These are phyloP conservation scores for Larix sibirica DNA, from an alignment of 83 land plant genomes.

Conservation along the genomic window DNA sequence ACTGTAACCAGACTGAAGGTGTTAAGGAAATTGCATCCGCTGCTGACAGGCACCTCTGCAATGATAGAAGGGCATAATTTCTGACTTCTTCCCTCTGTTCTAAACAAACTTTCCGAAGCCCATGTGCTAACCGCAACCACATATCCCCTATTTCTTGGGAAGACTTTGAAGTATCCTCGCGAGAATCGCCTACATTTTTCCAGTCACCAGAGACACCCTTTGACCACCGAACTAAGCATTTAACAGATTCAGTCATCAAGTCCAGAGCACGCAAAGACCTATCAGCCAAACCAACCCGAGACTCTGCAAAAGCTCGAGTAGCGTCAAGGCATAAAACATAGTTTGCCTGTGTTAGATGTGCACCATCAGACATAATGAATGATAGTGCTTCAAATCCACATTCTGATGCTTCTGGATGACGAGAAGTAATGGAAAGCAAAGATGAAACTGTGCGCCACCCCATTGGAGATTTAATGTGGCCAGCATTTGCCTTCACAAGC, in stretches of 20 bases:
- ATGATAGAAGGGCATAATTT: conserved; percentile 79
- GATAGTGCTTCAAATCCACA: conserved; percentile 87
- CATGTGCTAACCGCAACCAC: conserved; percentile 93
- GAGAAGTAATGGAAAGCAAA: conserved; percentile 85
- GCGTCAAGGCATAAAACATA: conserved; percentile 86
- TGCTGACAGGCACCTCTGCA: conserved; percentile 74
- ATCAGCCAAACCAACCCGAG: conserved; percentile 92
- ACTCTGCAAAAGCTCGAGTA: conserved; percentile 92
- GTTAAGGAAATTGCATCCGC: conserved; percentile 69
- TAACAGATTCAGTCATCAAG: conserved; percentile 81
- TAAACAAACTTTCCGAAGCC: conserved; percentile 75
- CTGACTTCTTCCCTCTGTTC: conserved; percentile 98
- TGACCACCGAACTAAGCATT: conserved; percentile 70
- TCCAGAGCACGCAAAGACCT: conserved; percentile 87
- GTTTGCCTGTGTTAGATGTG: conserved; percentile 84
- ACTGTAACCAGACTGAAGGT: conserved; percentile 72
- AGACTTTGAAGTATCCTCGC: conserved; percentile 37
- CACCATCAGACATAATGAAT: conserved; percentile 93
- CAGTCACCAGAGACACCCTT: conserved; percentile 35
- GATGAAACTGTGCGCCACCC: conserved; percentile 96
- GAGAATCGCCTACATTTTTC: conserved; percentile 7
- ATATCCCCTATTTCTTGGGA: conserved; percentile 87
- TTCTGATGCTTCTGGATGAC: conserved; percentile 95
- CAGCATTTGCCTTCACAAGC: conserved; percentile 92
- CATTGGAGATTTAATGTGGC: conserved; percentile 83